A percentile compares a stretch with the other conserved stretches of the same genome.
phyloP scores from a whole-genome alignment of 352 stramenopile species.

The Phytopythium oedochilum region DNA sequence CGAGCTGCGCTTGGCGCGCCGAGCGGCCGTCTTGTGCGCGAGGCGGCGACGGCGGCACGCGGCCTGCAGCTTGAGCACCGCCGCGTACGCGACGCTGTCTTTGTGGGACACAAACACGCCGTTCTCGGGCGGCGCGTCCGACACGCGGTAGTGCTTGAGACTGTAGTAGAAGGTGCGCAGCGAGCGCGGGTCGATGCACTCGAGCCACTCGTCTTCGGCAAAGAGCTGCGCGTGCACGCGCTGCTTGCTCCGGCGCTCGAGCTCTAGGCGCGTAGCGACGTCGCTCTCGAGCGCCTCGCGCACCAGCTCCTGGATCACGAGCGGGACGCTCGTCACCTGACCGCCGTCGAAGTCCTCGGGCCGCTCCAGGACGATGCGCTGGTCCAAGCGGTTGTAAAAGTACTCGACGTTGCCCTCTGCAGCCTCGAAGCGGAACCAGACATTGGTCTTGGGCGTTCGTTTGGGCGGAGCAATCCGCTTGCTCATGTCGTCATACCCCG shows the following conservation, averaged over 20 bases:
- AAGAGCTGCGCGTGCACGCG: constrained; percentile 34
- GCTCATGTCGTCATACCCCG: constrained; percentile 32
- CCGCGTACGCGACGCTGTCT: constrained; percentile 48
- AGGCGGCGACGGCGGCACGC: constrained; percentile 48
- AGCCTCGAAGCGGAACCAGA: constrained; percentile 56
- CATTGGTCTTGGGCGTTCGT: constrained; percentile 44
- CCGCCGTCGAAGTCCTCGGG: constrained; percentile 57
- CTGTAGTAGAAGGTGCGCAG: constrained; percentile 66
- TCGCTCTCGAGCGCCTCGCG: constrained; percentile 33
- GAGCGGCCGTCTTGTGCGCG: constrained; percentile 37
- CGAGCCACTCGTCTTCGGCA: constrained; percentile 62
- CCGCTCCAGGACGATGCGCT: constrained; percentile 31
- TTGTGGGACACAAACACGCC: constrained; percentile 40
- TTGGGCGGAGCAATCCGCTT: constrained; percentile 39
- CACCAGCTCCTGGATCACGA: constrained; percentile 41
- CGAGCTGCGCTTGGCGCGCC: constrained; percentile 39
- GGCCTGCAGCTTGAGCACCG: constrained; percentile 53
- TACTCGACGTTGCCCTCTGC: constrained; percentile 35
- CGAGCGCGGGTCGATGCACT: constrained; percentile 43
- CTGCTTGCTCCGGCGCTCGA: constrained; percentile 44
- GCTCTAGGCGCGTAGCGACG: constrained; percentile 34
- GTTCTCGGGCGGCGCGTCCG: constrained; percentile 26
- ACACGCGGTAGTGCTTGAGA: constrained; percentile 42
- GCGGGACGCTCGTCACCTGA: constrained; percentile 37
- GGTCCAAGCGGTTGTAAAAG: constrained; percentile 61